phyloP scores from a whole-genome alignment of 768 basidiomycete genomes.

The Glaciozyma antarctica region DNA sequence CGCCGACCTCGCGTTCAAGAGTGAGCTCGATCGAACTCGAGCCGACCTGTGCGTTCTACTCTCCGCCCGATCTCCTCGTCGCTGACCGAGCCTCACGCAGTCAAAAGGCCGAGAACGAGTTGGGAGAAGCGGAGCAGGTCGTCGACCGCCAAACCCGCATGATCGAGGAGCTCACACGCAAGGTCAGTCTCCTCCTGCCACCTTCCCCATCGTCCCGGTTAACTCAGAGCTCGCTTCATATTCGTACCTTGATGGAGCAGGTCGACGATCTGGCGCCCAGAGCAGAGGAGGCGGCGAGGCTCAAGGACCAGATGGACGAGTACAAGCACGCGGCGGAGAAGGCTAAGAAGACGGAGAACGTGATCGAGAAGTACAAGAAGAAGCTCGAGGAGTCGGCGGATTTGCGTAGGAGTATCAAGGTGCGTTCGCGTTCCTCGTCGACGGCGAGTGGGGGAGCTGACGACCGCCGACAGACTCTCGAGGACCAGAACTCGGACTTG shows the following conservation, averaged over 20 bases:
- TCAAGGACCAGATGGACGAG: constrained; percentile 96
- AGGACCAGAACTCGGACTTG: constrained; percentile 84
- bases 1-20: constrained; percentile 48
- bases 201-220: not conserved
- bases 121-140: constrained; percentile 69
- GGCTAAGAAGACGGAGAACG: constrained; percentile 87
- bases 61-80: not conserved
- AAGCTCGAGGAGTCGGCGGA: constrained; percentile 93
- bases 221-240: not conserved
- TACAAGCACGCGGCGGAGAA: constrained; percentile 83
- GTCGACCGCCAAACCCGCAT: constrained; percentile 65
- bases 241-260: constrained; percentile 30
- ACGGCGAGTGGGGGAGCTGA: not conserved
- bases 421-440: constrained; percentile 18
- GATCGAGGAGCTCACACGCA: constrained; percentile 63
- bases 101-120: constrained; percentile 87
- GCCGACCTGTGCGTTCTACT: constrained; percentile 65
- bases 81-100: constrained; percentile 42
- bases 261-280: constrained; percentile 67
- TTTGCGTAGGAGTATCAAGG: constrained; percentile 41
- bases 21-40: constrained; percentile 71
- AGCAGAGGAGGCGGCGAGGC: constrained; percentile 64
- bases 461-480: constrained; percentile 43
- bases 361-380: constrained; percentile 98
- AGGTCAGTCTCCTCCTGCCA: constrained; percentile 39